Evolutionary conservation across 352 stramenopile genomes (phyloP).

Genomic region (Phytophthora nicotianae): DNA sequence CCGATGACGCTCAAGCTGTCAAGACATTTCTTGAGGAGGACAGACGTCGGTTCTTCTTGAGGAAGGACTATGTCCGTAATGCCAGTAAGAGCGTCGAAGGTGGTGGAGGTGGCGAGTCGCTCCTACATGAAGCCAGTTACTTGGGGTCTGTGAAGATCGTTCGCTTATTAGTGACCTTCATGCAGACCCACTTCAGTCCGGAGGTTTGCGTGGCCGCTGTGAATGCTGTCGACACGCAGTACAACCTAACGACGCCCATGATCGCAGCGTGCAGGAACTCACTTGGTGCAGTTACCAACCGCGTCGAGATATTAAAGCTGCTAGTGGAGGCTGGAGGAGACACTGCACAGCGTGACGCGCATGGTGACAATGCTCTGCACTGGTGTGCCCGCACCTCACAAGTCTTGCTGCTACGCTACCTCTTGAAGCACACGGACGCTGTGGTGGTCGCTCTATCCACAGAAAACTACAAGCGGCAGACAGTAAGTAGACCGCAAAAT

Average conservation of each 20-base stretch:
- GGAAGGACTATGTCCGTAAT: constrained; percentile 29
- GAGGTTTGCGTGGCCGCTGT: constrained; percentile 39
- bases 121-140: constrained; percentile 64
- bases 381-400: constrained; percentile 67
- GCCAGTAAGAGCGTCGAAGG: not conserved
- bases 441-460: constrained; percentile 43
- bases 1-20: constrained; percentile 39
- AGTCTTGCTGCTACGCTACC: constrained; percentile 53
- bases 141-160: constrained; percentile 43
- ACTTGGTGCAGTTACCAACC: constrained; percentile 42
- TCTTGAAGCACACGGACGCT: constrained; percentile 68
- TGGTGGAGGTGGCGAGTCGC: constrained; percentile 31
- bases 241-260: constrained; percentile 58
- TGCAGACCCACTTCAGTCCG: constrained; percentile 37
- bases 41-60: constrained; percentile 35
- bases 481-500: constrained; percentile 27
- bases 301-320: constrained; percentile 55
- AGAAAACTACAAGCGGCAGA: constrained; percentile 67
- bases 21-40: constrained; percentile 40
- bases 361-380: constrained; percentile 73
- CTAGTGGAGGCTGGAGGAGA: constrained; percentile 52
- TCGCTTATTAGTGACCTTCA: constrained; percentile 39
- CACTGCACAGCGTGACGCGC: constrained; percentile 49
- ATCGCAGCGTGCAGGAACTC: constrained; percentile 61
- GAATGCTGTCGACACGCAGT: constrained; percentile 56